Conservation (phyloP, 2,329 filamentous ascomycete species). For the Huntiella moniliformis region DNA sequence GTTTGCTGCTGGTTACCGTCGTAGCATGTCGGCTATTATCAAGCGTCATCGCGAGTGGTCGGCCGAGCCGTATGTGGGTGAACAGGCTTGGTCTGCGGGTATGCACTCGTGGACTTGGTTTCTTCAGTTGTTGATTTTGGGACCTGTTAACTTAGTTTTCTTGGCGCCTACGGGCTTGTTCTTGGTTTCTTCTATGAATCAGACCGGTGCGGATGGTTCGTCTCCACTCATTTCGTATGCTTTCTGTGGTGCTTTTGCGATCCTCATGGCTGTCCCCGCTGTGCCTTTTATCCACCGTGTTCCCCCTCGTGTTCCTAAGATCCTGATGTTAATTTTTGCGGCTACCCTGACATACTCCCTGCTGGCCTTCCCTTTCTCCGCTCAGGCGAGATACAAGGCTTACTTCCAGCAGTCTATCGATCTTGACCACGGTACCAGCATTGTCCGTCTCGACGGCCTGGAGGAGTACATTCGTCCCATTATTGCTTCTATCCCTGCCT, state of each 20-base stretch:
- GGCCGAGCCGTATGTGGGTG: constrained; percentile 38
- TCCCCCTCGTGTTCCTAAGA: constrained; percentile 61
- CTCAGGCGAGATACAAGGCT: constrained; percentile 61
- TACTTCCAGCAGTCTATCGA: constrained; percentile 73
- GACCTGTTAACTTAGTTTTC: constrained; percentile 59
- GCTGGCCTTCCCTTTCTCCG: constrained; percentile 71
- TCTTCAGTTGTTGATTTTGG: constrained; percentile 64
- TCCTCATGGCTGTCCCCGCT: constrained; percentile 56
- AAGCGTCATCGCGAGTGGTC: constrained; percentile 18
- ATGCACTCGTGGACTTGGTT: constrained; percentile 77
- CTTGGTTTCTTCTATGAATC: constrained; percentile 50
- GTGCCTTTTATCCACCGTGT: constrained; percentile 76
- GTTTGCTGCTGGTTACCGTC: constrained; percentile 36
- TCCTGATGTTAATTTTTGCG: constrained; percentile 53
- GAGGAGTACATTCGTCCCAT: constrained; percentile 48
- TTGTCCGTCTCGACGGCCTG: constrained; percentile 50
- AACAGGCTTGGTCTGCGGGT: constrained; percentile 70
- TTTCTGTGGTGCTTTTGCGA: constrained; percentile 44
- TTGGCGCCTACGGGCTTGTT: constrained; percentile 59
- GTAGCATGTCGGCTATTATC: constrained; percentile 23
- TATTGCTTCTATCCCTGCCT: constrained; percentile 50
- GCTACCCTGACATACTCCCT: constrained; percentile 75
- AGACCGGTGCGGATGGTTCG: constrained; percentile 73
- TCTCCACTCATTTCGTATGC: constrained; percentile 54
- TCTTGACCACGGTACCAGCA: constrained; percentile 51